phyloP scores from a whole-genome alignment of 2,329 filamentous ascomycete genomes.

The Colletotrichum limetticola region DNA sequence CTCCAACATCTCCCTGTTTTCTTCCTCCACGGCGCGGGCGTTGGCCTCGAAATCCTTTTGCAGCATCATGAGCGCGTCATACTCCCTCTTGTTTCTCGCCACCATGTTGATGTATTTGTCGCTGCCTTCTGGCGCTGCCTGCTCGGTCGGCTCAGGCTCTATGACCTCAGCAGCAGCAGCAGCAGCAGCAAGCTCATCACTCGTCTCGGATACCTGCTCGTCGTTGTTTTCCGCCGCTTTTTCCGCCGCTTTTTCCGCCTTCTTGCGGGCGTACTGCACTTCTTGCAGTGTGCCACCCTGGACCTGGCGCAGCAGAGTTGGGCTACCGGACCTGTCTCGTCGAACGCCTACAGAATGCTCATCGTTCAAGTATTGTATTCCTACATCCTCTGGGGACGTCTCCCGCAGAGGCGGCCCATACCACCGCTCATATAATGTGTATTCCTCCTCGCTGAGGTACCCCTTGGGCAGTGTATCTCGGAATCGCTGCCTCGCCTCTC shows the following conservation, averaged over 20 bases:
- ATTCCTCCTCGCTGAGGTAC: constrained; percentile 77
- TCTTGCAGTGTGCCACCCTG: constrained; percentile 71
- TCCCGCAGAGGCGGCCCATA: constrained; percentile 80
- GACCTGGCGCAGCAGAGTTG: constrained; percentile 63
- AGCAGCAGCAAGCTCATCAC: neutral
- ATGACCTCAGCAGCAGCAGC: constrained; percentile 3
- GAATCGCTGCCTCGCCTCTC: constrained; percentile 78
- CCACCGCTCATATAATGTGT: constrained; percentile 79
- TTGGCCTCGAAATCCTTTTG: constrained; percentile 66
- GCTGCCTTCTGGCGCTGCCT: constrained; percentile 52
- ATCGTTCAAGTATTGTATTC: constrained; percentile 48
- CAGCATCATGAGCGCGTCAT: constrained; percentile 62
- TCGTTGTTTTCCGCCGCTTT: neutral
- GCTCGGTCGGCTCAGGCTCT: constrained; percentile 48
- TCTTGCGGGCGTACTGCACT: constrained; percentile 56
- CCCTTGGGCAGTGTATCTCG: constrained; percentile 80
- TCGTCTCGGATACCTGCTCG: neutral
- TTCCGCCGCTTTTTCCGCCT: neutral
- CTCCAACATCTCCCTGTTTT: constrained; percentile 44
- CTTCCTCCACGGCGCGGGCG: constrained; percentile 45
- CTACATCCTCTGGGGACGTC: constrained; percentile 69
- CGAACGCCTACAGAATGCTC: neutral
- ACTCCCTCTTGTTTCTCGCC: constrained; percentile 66
- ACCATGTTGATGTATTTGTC: constrained; percentile 57
- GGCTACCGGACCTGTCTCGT: constrained; percentile 25